Conservation (phyloP, 805 yeast genomes). For the Helenozyma baotianmanensis region DNA sequence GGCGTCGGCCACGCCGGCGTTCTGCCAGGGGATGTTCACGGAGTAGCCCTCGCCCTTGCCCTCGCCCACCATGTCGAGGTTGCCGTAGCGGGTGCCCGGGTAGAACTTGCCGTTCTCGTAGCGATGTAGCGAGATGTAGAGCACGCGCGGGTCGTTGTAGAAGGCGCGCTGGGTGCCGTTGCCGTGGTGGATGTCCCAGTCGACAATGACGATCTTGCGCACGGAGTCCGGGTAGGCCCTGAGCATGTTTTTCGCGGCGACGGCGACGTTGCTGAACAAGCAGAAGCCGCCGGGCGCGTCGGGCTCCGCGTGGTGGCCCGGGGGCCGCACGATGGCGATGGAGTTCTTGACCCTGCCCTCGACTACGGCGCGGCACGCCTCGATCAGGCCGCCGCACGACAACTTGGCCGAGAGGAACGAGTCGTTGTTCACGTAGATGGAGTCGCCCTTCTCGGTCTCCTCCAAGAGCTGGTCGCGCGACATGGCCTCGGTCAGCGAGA, state of each 20-base stretch:
- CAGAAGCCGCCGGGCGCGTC: constrained; percentile 97
- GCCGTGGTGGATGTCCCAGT: constrained; percentile 99
- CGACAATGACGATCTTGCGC: constrained; percentile 74
- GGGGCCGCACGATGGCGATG: constrained; percentile 93
- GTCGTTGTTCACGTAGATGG: constrained; percentile 92
- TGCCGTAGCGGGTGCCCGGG: constrained; percentile 90
- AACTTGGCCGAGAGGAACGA: constrained; percentile 81
- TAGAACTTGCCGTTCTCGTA: constrained; percentile 89
- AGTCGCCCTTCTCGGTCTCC: constrained; percentile 88
- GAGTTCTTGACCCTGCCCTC: constrained; percentile 91
- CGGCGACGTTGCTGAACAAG: constrained; percentile 92
- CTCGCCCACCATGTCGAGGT: constrained; percentile 74
- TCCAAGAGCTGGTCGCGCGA: constrained; percentile 67
- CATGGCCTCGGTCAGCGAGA: constrained; percentile 75
- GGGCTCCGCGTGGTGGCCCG: constrained; percentile 99
- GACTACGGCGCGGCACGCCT: constrained; percentile 91
- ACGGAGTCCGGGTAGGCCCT: constrained; percentile 85
- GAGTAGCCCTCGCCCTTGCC: constrained; percentile 84
- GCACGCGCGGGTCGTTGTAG: constrained; percentile 80
- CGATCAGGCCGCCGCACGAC: constrained; percentile 96
- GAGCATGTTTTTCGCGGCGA: constrained; percentile 84
- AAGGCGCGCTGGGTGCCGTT: constrained; percentile 97
- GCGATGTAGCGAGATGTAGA: constrained; percentile 88
- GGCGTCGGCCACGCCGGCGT: constrained; percentile 89
- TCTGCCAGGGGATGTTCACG: constrained; percentile 91